Conservation (phyloP, 345 rosid genomes). For the Salix koriyanagi region DNA sequence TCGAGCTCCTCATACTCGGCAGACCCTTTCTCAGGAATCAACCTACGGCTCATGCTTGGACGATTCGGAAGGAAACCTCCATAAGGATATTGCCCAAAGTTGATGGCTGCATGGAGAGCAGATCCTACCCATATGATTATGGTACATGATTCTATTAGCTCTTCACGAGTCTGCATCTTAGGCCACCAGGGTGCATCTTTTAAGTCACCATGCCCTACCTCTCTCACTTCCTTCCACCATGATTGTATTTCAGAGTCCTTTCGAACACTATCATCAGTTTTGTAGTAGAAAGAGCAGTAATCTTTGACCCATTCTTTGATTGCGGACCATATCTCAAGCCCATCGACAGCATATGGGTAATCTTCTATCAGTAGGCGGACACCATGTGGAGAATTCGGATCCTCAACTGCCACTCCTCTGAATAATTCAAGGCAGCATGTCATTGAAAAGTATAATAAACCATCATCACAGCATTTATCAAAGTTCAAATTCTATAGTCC, state of each 20-base stretch:
- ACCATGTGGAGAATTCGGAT: slow-evolving; percentile 28
- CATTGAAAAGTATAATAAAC: neutral
- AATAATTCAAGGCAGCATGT: neutral
- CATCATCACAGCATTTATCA: no score
- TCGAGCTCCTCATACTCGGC: slow-evolving; percentile 32
- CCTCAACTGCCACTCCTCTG: slow-evolving; percentile 46
- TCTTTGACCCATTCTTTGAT: slow-evolving; percentile 41
- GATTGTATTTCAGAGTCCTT: slow-evolving; percentile 36
- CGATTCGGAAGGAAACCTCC: slow-evolving; percentile 46
- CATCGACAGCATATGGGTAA: slow-evolving; percentile 49
- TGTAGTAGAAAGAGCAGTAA: slow-evolving; percentile 38
- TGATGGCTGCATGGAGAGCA: slow-evolving; percentile 44
- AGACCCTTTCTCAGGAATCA: slow-evolving; percentile 33
- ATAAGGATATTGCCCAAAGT: slow-evolving; percentile 44
- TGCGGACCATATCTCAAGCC: slow-evolving; percentile 46
- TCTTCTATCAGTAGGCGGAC: slow-evolving; percentile 30
- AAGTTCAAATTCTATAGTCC: neutral
- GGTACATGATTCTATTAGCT: slow-evolving; percentile 34
- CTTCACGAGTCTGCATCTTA: slow-evolving; percentile 30
- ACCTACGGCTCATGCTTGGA: slow-evolving; percentile 39
- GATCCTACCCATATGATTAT: slow-evolving; percentile 43
- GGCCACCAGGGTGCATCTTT: slow-evolving; percentile 46
- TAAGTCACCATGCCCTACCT: slow-evolving; percentile 42
- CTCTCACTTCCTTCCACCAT: slow-evolving; percentile 44
- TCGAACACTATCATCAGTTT: slow-evolving; percentile 23